Evolutionary conservation across 179 eudicot genomes (phyloP), one percentile per base, ranked within the genome.

Genomic region (Beta macrorhiza): DNA sequence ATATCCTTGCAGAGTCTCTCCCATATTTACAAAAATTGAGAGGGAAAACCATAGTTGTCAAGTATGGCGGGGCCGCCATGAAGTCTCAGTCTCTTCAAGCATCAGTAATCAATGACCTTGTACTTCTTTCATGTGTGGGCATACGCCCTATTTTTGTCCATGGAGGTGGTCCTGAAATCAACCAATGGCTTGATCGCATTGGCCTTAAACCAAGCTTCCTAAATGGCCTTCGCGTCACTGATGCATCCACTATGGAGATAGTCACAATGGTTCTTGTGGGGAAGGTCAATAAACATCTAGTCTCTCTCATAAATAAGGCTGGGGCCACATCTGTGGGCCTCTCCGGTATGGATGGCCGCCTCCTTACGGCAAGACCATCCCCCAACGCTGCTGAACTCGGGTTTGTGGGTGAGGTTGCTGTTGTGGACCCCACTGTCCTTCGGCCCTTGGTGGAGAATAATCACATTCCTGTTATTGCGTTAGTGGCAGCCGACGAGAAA

Each of bases 11-110:
- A 9, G 97, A 94, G 83, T 90, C 95, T 2, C 89, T 93, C 49
- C 98, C 97, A 17, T 94, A 90, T 61, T 93, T 94, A 74, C 97
- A 93, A 72, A 94, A 85, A 57, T 93, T 93, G 81, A 83, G 94
- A 4, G 97, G 96, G 61, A 93, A 94, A 85, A 93, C 98, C 13
- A 84, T 93, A 0, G 96, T 94, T 0, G 97, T 94, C 10, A 94
- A 94, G 79, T 93, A 94, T 47, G 96, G 96, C 0, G 98, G 98
- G 1, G 98, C 97, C 1, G 97, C 98, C 20, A 93, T 94, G 98
- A 91, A 94, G 77, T 93, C 94, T 0, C 88, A 88, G 80, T 83
- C 91, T 4, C 91, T 92, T 78, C 95, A 92, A 84, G 89, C 98
- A n/a, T 93, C 92, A 0, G 96, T 94, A 7, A 93, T 94, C 49